Evolutionary conservation across 345 rosid species (phyloP), one percentile per base, ranked within the genome.

Genomic region (Turnera subulata): DNA sequence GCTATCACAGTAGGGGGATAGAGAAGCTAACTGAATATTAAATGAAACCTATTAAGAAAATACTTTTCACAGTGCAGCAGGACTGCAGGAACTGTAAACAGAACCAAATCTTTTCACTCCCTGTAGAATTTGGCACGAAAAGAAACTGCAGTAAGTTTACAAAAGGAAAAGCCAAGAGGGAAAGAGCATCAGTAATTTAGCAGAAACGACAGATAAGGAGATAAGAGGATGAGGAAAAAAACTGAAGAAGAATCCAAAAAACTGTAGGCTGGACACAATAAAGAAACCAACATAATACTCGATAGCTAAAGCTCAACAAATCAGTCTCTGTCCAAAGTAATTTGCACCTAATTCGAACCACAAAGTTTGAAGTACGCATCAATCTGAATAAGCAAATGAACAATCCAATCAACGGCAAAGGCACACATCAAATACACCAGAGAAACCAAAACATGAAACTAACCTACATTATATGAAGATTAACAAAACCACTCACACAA

Each of bases 201-300:
- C 43, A 56, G 65, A 65, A 60, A 63, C 58, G 61, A 54, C 1
- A 42, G 76, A 70, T 61, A 64, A 64, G 62, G 68, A 47, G 70
- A 71, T 71, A 59, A 74, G 74, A 59, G 51, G 61, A 59, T 53
- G 57, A 52, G 58, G 18, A 59, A 70, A 29, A 52, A 6, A 53
- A 50, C 55, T 2, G 29, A 6, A 64, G 63, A 71, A 52, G 53
- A 58, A 6, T 45, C 59, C 65, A 70, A 67, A 76, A 21, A 21
- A 10, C 18, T 21, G 50, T 37, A 14, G 18, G 32, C 25, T 43
- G n/a, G n/a, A n/a, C n/a, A n/a, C n/a, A n/a, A n/a, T n/a, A 17
- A 18, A 18, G 2, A 5, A 29, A 33, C 39, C 23, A 25, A 19
- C 23, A 15, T 19, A 47, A 47, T 9, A 0, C 32, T 26, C 37